phyloP scores from a whole-genome alignment of 345 rosid species.

The Mangifera indica region DNA sequence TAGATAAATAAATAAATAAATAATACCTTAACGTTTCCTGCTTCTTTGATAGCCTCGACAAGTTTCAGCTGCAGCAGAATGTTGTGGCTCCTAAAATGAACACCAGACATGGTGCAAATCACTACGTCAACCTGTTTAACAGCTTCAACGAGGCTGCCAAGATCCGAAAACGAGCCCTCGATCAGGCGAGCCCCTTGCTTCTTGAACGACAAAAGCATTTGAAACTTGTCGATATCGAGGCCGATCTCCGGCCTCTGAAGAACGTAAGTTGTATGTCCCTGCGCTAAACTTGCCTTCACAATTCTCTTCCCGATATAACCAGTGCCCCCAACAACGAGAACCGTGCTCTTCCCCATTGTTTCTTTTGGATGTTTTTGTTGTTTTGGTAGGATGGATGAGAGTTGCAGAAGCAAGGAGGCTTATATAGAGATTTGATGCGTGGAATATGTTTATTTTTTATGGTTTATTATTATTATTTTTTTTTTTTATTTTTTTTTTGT shows the following conservation, averaged over 20 bases:
- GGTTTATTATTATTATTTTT: no score
- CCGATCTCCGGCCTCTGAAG: conserved; percentile 59
- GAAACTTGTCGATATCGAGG: conserved; percentile 62
- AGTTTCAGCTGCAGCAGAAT: conserved; percentile 54
- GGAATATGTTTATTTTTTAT: no score
- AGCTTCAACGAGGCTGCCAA: conserved; percentile 45
- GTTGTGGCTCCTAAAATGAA: conserved; percentile 55
- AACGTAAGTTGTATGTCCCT: conserved; percentile 55
- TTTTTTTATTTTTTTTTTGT: no score
- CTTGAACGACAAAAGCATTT: conserved; percentile 48
- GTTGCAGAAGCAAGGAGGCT: no score
- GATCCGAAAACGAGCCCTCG: conserved; percentile 50
- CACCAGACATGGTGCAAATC: conserved; percentile 65
- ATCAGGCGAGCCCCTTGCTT: conserved; percentile 51
- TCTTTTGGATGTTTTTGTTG: no score
- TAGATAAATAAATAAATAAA: no score
- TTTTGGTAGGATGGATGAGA: not conserved
- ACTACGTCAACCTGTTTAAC: conserved; percentile 58
- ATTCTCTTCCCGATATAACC: conserved; percentile 62
- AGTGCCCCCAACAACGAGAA: conserved; percentile 62
- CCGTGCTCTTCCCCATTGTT: conserved; percentile 42
- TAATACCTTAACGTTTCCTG: conserved; percentile 61
- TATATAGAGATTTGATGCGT: no score
- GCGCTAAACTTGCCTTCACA: conserved; percentile 52
- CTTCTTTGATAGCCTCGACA: conserved; percentile 65